phyloP scores from a whole-genome alignment of 805 yeast genomes.

The Isabelozyma pseudorhagii region DNA sequence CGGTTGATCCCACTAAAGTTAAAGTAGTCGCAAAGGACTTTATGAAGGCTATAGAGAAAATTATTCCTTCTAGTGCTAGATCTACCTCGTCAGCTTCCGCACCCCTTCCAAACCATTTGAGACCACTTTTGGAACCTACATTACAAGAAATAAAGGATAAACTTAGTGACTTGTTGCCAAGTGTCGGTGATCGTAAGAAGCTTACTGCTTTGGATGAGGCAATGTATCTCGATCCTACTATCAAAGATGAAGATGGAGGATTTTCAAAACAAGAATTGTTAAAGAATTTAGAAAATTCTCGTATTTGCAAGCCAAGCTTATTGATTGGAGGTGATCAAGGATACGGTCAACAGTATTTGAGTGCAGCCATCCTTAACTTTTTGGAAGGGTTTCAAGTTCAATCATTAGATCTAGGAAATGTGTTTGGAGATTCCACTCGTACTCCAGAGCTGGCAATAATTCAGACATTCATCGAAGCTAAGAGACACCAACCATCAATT shows the following conservation, averaged over 20 bases:
- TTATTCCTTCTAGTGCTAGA: slow-evolving; percentile 90
- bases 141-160: slow-evolving; percentile 44
- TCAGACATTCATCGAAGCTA: slow-evolving; percentile 81
- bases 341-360: slow-evolving; percentile 82
- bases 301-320: slow-evolving; percentile 80
- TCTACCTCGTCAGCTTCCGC: slow-evolving; percentile 70
- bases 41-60: slow-evolving; percentile 77
- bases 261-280: slow-evolving; percentile 66
- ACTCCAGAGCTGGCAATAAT: slow-evolving; percentile 82
- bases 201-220: slow-evolving; percentile 67
- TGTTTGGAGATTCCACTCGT: slow-evolving; percentile 74
- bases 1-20: slow-evolving; percentile 68
- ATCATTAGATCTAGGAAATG: slow-evolving; percentile 71
- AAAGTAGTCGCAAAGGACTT: slow-evolving; percentile 80
- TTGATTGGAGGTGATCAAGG: slow-evolving; percentile 73
- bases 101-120: slow-evolving; percentile 73
- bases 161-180: slow-evolving; percentile 62
- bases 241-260: slow-evolving; percentile 58
- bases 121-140: slow-evolving; percentile 57
- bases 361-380: slow-evolving; percentile 75
- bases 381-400: slow-evolving; percentile 91
- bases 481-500: slow-evolving; percentile 85
- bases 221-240: slow-evolving; percentile 55
- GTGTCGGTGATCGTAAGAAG: slow-evolving; percentile 38
- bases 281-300: slow-evolving; percentile 46